phyloP scores from a whole-genome alignment of 345 rosid genomes.

The Heritiera fomes region DNA sequence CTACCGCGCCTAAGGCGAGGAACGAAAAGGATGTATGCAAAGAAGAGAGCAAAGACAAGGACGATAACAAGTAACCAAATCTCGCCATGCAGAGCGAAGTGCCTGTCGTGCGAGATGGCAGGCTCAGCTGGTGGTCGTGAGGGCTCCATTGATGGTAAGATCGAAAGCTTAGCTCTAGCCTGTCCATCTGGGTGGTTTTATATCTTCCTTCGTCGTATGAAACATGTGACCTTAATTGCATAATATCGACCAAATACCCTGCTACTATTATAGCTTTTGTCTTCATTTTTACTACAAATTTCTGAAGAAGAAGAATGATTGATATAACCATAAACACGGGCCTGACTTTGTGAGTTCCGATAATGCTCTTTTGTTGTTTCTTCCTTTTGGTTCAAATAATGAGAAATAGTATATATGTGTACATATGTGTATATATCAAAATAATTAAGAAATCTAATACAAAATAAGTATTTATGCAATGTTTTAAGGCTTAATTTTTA shows the following conservation, averaged over 20 bases:
- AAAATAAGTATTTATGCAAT: too few relatives aligned
- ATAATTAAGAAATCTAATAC: too few relatives aligned
- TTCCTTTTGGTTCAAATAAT: neutral
- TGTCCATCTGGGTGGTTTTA: neutral
- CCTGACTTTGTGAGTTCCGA: neutral
- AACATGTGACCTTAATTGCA: slow-evolving; percentile 4
- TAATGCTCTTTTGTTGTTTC: neutral
- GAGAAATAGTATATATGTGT: too few relatives aligned
- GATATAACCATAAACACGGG: neutral
- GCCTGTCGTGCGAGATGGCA: neutral
- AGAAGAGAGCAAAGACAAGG: neutral
- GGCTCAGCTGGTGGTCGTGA: neutral
- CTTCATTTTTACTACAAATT: neutral
- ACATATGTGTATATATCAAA: too few relatives aligned
- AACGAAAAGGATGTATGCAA: neutral
- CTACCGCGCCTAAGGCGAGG: slow-evolving; percentile 2
- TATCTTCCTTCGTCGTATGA: neutral
- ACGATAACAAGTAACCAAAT: neutral
- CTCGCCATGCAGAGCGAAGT: slow-evolving; percentile 20
- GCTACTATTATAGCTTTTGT: neutral
- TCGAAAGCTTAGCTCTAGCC: neutral
- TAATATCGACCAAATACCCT: neutral
- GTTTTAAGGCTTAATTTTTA: too few relatives aligned
- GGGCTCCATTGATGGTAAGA: slow-evolving; percentile 7
- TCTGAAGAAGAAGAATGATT: neutral